Evolutionary conservation across 208 protist genomes (phyloP).

Genomic region (Wallacemonas sp.): DNA sequence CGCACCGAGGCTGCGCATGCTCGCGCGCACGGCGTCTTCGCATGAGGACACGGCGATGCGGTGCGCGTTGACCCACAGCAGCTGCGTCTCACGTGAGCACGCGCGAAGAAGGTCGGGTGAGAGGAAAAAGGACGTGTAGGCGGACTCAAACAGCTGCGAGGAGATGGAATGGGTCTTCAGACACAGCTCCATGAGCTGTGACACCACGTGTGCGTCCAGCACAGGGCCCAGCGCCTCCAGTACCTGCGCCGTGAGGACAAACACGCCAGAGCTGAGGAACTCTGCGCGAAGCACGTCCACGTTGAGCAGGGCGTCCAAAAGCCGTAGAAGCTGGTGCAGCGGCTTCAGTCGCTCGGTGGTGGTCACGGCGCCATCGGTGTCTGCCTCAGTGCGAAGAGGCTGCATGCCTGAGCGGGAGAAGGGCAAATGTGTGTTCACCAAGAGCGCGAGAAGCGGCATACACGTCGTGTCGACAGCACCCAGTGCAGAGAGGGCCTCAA

Average conservation of each 20-base stretch:
- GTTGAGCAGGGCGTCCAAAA: constrained; percentile 52
- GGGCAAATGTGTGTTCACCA: constrained; percentile 68
- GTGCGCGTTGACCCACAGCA: constrained; percentile 56
- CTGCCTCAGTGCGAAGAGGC: constrained; percentile 15
- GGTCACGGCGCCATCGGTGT: background rate
- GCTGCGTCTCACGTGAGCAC: constrained; percentile 43
- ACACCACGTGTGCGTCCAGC: constrained; percentile 33
- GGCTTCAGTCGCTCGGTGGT: constrained; percentile 22
- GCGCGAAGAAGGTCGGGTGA: constrained; percentile 65
- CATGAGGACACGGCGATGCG: constrained; percentile 26
- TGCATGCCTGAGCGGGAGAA: constrained; percentile 28
- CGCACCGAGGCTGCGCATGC: constrained; percentile 51
- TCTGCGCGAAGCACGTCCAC: constrained; percentile 65
- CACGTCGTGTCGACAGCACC: constrained; percentile 64
- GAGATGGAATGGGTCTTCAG: constrained; percentile 28
- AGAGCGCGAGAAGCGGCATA: constrained; percentile 66
- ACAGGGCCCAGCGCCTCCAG: constrained; percentile 54
- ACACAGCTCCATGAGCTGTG: constrained; percentile 56
- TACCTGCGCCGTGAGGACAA: constrained; percentile 62
- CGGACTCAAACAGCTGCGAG: constrained; percentile 59
- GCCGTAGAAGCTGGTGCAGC: constrained; percentile 54
- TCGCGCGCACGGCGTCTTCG: constrained; percentile 27
- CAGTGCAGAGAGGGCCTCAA: constrained; percentile 82
- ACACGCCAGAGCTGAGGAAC: constrained; percentile 57
- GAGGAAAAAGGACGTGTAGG: constrained; percentile 77